Conservation (phyloP, 1,284 basidiomycete species). For the Gymnopus androsaceus region DNA sequence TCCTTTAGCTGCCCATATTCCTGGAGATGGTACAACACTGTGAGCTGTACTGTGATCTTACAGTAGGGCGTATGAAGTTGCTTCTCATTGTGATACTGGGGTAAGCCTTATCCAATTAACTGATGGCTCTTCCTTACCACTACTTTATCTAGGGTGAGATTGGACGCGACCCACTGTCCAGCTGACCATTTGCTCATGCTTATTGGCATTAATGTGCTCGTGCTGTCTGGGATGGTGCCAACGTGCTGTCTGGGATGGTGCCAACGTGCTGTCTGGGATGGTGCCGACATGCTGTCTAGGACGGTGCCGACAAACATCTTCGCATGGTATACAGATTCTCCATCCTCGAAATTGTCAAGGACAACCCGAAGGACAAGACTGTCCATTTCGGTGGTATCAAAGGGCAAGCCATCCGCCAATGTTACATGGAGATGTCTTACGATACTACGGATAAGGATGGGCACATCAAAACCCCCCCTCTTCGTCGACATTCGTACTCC, state of each 20-base stretch:
- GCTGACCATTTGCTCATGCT: too few relatives aligned
- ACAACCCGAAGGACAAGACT: constrained; percentile 96
- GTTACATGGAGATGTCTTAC: constrained; percentile 99
- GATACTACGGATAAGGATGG: constrained; percentile 96
- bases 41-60: too few relatives aligned
- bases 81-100: too few relatives aligned
- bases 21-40: too few relatives aligned
- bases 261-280: constrained; percentile 97
- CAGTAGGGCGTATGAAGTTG: too few relatives aligned
- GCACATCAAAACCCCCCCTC: constrained; percentile 89
- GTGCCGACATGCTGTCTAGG: constrained; percentile 93
- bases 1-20: too few relatives aligned
- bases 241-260: constrained; percentile 90
- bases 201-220: too few relatives aligned
- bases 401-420: constrained; percentile 94
- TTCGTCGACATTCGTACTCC: constrained; percentile 89
- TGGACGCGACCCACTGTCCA: too few relatives aligned
- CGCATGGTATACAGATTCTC: constrained; percentile 96
- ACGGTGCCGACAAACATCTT: constrained; percentile 91
- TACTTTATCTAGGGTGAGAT: too few relatives aligned
- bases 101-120: too few relatives aligned
- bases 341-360: constrained; percentile 97
- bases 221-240: constrained; percentile 96
- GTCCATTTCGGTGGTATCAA: constrained; percentile 99
- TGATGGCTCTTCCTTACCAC: too few relatives aligned